Percentiles rank a stretch among this genome's conserved stretches.
Evolutionary conservation across 2,329 filamentous ascomycete genomes (phyloP).

Genomic region (Colletotrichum eremochloae): DNA sequence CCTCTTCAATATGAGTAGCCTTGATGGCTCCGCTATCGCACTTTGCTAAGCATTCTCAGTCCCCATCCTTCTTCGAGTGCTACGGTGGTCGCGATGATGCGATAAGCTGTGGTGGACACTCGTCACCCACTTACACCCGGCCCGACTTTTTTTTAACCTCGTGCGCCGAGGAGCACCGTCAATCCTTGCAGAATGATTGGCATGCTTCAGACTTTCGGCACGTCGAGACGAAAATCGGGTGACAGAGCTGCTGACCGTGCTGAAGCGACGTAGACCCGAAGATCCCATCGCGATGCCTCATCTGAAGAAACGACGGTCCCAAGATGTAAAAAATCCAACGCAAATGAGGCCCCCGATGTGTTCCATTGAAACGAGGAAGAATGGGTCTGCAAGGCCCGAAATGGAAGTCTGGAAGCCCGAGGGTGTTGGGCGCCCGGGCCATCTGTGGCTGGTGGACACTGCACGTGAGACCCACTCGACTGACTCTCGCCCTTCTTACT

Average conservation of each 20-base stretch:
- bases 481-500: slow-evolving; percentile 32
- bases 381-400: slow-evolving; percentile 12
- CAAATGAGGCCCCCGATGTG: slow-evolving; percentile 13
- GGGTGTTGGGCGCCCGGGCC: slow-evolving; percentile 24
- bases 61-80: neutral
- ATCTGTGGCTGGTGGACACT: slow-evolving; percentile 40
- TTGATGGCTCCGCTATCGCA: neutral
- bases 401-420: slow-evolving; percentile 20
- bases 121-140: slow-evolving; percentile 38
- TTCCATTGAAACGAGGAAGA: neutral
- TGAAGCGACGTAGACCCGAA: neutral
- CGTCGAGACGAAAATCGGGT: slow-evolving; percentile 35
- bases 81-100: slow-evolving; percentile 29
- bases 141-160: slow-evolving; percentile 39
- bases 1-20: neutral
- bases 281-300: neutral
- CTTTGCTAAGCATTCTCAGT: slow-evolving; percentile 10
- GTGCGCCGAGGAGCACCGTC: slow-evolving; percentile 39
- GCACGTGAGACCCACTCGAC: slow-evolving; percentile 44
- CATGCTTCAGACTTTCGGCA: slow-evolving; percentile 33
- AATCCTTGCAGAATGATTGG: slow-evolving; percentile 37
- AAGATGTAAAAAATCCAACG: slow-evolving; percentile 5
- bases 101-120: slow-evolving; percentile 39
- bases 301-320: neutral
- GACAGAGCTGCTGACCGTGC: slow-evolving; percentile 24